phyloP scores from a whole-genome alignment of 371 early-diverging fungal genomes.

The Mucor circinelloides region DNA sequence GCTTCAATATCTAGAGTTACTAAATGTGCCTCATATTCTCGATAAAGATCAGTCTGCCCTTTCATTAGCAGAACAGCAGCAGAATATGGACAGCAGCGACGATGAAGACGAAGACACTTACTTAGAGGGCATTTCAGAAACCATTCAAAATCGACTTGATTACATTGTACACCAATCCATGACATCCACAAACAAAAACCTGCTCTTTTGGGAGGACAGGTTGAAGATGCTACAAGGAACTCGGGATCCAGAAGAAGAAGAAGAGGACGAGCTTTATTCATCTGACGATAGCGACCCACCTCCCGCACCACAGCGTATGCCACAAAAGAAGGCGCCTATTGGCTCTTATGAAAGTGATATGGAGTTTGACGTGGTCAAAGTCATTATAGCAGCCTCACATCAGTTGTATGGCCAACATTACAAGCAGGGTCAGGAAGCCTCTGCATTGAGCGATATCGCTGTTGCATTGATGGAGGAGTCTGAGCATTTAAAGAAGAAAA shows the following conservation, averaged over 20 bases:
- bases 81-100: neutral
- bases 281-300: neutral
- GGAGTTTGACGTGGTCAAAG: constrained; percentile 20
- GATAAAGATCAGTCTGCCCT: neutral
- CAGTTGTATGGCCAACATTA: constrained; percentile 1
- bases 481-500: constrained; percentile 16
- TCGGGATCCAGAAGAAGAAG: neutral
- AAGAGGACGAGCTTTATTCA: neutral
- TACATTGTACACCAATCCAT: neutral
- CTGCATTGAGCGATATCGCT: constrained; percentile 7
- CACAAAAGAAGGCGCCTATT: constrained; percentile 10
- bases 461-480: constrained; percentile 17
- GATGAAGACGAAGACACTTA: constrained; percentile 1
- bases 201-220: neutral
- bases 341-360: constrained; percentile 25
- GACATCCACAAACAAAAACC: neutral
- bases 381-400: constrained; percentile 4
- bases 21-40: constrained; percentile 31
- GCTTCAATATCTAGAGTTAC: constrained; percentile 56
- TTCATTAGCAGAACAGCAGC: neutral
- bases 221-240: neutral
- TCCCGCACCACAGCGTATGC: neutral
- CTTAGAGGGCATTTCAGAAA: neutral
- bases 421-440: constrained; percentile 1
- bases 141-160: constrained; percentile 3